These are phyloP conservation scores for Starmera amethionina DNA, from an alignment of 805 yeast species.

Conservation along the genomic window DNA sequence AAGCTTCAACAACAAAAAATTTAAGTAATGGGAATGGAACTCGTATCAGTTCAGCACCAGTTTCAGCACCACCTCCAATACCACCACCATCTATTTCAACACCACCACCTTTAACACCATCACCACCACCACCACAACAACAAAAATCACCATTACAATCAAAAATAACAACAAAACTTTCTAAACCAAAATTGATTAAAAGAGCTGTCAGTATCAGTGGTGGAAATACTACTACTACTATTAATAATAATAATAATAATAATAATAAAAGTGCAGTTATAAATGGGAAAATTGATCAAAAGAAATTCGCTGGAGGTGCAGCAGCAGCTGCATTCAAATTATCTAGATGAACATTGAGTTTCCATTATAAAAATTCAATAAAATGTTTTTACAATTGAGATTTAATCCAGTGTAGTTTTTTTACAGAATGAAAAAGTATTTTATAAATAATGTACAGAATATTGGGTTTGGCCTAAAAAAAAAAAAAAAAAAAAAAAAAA, in stretches of 20 bases:
- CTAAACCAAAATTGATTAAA: not conserved
- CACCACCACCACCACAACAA: not conserved
- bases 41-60: conserved; percentile 1
- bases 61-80: not conserved
- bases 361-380: no score
- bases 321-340: conserved; percentile 23
- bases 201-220: not conserved
- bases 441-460: no score
- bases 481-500: not conserved
- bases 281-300: conserved; percentile 6
- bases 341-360: no score
- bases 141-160: conserved; percentile 1
- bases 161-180: conserved; percentile 3
- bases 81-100: not conserved
- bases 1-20: no score
- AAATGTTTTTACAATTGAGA: no score
- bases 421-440: no score
- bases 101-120: conserved; percentile 4
- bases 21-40: not conserved
- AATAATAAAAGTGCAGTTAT: not conserved
- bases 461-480: not conserved
- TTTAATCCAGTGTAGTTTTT: no score
- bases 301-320: conserved; percentile 23
- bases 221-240: not conserved
- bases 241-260: not conserved